Evolutionary conservation across 2,329 filamentous ascomycete genomes (phyloP).

Genomic region (Daldinia sp.): DNA sequence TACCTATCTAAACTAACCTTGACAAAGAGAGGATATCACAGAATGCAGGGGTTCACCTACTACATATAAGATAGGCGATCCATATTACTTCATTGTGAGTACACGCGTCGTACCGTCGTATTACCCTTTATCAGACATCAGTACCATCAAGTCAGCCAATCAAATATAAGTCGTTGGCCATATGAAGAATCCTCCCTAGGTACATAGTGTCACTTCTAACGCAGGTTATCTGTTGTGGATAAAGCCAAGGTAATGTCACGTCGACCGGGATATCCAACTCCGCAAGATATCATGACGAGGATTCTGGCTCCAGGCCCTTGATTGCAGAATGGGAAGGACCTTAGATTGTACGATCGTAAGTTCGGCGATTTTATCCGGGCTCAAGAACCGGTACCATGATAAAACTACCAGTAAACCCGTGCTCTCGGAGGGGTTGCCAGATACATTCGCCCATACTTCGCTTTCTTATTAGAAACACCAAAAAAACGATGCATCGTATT

Average conservation of each 20-base stretch:
- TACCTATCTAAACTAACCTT: background rate
- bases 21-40: background rate
- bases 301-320: conserved; percentile 5
- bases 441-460: background rate
- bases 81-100: background rate
- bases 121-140: conserved; percentile 3
- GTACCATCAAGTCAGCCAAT: conserved; percentile 14
- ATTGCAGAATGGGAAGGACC: conserved; percentile 4
- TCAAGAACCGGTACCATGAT: background rate
- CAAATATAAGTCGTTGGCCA: conserved; percentile 7
- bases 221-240: conserved; percentile 25
- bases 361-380: background rate
- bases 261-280: conserved; percentile 27
- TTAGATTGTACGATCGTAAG: background rate
- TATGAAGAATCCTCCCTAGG: conserved; percentile 4
- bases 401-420: background rate
- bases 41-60: background rate
- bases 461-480: background rate
- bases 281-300: conserved; percentile 17
- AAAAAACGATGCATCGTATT: background rate
- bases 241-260: conserved; percentile 34
- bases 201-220: conserved; percentile 10
- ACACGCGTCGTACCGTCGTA: conserved; percentile 4
- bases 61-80: background rate
- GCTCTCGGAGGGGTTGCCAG: background rate